phyloP scores from a whole-genome alignment of 1,284 basidiomycete species.

The Ustilago xerochloae region DNA sequence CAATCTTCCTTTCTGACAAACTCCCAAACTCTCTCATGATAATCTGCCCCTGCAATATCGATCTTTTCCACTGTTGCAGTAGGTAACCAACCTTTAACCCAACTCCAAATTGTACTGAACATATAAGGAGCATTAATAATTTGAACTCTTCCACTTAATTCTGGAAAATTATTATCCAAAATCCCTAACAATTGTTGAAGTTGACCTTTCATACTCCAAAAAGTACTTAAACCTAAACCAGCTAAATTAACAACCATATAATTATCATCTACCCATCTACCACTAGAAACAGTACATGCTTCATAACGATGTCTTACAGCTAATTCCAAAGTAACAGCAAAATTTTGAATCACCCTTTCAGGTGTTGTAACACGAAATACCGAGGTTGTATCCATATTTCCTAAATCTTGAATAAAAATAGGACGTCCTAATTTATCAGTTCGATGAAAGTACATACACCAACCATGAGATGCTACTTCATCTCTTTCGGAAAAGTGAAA shows the following conservation, averaged over 20 bases:
- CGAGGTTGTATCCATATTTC: conserved; percentile 50
- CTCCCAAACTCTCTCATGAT: conserved; percentile 41
- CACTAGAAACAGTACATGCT: conserved; percentile 45
- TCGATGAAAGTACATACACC: conserved; percentile 68
- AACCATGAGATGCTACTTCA: conserved; percentile 55
- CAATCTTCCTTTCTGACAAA: conserved; percentile 55
- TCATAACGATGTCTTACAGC: conserved; percentile 60
- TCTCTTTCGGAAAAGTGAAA: conserved; percentile 60
- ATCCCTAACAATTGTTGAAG: conserved; percentile 59
- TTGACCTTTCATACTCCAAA: conserved; percentile 64
- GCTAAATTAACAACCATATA: conserved; percentile 64
- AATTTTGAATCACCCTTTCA: conserved; percentile 62
- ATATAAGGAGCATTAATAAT: conserved; percentile 66
- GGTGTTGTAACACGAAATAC: conserved; percentile 58
- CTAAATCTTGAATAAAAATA: conserved; percentile 65
- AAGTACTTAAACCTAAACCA: conserved; percentile 60
- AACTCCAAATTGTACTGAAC: conserved; percentile 62
- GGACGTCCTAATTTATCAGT: conserved; percentile 61
- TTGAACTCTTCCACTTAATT: conserved; percentile 62
- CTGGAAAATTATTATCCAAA: conserved; percentile 65
- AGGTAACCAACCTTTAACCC: conserved; percentile 65
- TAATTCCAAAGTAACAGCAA: conserved; percentile 63
- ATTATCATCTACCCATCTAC: conserved; percentile 63
- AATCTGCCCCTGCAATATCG: conserved; percentile 61
- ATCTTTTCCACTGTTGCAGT: conserved; percentile 62